Evolutionary conservation across 2,329 filamentous ascomycete species (phyloP).

Genomic region (Penicillium sp.): DNA sequence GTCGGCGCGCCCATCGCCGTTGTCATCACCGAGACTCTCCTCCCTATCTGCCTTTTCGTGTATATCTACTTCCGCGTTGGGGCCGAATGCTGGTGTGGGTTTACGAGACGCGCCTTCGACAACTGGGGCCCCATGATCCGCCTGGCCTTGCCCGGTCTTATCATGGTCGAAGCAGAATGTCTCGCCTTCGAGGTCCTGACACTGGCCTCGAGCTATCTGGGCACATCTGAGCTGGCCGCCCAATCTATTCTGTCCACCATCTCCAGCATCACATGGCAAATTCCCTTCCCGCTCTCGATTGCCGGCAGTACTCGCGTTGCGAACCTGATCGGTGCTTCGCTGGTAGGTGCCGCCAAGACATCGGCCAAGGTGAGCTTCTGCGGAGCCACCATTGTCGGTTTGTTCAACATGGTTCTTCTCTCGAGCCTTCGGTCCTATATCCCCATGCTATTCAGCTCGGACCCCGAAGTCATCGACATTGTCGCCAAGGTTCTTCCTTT

Average conservation of each 20-base stretch:
- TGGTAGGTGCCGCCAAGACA: constrained; percentile 77
- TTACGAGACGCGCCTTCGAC: constrained; percentile 66
- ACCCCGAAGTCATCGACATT: constrained; percentile 67
- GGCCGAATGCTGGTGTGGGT: constrained; percentile 77
- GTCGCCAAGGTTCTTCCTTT: constrained; percentile 74
- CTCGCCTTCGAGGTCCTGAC: constrained; percentile 91
- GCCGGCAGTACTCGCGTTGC: constrained; percentile 86
- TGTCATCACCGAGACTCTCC: constrained; percentile 71
- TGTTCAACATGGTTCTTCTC: constrained; percentile 75
- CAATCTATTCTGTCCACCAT: constrained; percentile 83
- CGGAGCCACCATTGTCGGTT: constrained; percentile 68
- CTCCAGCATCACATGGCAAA: constrained; percentile 79
- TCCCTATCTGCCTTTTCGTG: constrained; percentile 70
- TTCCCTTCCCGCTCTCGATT: constrained; percentile 89
- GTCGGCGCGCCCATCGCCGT: constrained; percentile 79
- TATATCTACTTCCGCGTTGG: constrained; percentile 75
- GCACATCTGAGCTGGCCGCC: constrained; percentile 77
- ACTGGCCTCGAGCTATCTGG: constrained; percentile 77
- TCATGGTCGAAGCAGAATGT: constrained; percentile 94
- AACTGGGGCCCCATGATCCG: constrained; percentile 86
- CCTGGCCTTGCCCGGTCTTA: constrained; percentile 81
- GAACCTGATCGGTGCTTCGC: constrained; percentile 84
- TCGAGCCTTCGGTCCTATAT: constrained; percentile 70
- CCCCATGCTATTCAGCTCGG: constrained; percentile 75
- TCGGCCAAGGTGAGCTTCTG: constrained; percentile 76